A percentile compares a stretch with the other conserved stretches of the same genome.
Evolutionary conservation across 208 protist genomes (phyloP).

Genomic region (Tritrichomonas foetus): DNA sequence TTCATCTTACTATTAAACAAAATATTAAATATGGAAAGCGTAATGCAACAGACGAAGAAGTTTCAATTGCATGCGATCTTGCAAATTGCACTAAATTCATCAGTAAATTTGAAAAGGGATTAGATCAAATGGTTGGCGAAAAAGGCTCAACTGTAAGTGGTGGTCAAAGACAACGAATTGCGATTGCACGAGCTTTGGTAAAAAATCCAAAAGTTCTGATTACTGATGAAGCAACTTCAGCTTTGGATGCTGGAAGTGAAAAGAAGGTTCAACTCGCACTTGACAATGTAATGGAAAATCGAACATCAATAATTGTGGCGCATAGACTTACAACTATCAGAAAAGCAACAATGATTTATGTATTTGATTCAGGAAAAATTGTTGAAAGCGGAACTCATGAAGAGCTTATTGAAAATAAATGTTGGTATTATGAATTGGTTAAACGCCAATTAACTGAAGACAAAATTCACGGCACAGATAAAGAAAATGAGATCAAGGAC

Average conservation of each 20-base stretch:
- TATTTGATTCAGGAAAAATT: background rate
- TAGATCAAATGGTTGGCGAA: background rate
- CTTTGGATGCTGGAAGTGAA: background rate
- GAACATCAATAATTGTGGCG: background rate
- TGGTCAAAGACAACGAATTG: background rate
- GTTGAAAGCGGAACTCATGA: background rate
- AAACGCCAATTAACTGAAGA: background rate
- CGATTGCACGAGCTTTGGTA: background rate
- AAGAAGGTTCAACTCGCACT: conserved; percentile 31
- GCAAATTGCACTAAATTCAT: conserved; percentile 81
- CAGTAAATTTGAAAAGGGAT: background rate
- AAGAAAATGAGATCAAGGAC: no score
- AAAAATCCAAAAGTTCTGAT: conserved; percentile 19
- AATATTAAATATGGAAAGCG: conserved; percentile 59
- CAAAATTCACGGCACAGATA: no score
- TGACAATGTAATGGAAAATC: background rate
- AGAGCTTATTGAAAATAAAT: background rate
- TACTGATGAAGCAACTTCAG: conserved; percentile 28
- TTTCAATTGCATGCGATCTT: conserved; percentile 67
- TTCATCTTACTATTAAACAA: conserved; percentile 59
- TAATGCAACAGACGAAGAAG: conserved; percentile 68
- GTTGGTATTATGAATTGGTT: background rate
- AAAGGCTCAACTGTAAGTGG: background rate
- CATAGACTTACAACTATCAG: conserved; percentile 15
- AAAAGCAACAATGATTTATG: background rate